A percentile compares a stretch with the other conserved stretches of the same genome.
Evolutionary conservation across 78 protist species (phyloP).

Genomic region (Dictyostelium purpureum): DNA sequence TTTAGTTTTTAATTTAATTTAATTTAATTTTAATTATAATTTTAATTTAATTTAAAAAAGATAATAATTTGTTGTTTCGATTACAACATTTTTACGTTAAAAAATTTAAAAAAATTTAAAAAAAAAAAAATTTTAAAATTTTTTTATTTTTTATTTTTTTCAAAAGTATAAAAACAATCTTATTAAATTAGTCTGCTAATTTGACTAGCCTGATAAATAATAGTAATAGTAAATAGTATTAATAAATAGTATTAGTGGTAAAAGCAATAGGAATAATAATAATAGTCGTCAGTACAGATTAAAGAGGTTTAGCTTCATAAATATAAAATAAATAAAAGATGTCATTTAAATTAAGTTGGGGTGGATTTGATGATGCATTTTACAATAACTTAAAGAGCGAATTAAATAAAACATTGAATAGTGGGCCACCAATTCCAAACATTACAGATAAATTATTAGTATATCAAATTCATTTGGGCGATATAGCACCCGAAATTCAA

Average conservation of each 20-base stretch:
- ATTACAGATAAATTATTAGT: slow-evolving; percentile 54
- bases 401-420: slow-evolving; percentile 23
- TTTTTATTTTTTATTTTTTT: not conserved
- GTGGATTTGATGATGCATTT: slow-evolving; percentile 46
- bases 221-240: no score
- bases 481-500: slow-evolving; percentile 35
- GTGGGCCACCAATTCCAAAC: slow-evolving; percentile 61
- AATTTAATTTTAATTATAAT: no score
- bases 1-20: no score
- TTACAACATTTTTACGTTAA: no score
- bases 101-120: no score
- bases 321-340: not conserved
- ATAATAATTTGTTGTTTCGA: not conserved
- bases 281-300: no score
- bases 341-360: slow-evolving; percentile 78
- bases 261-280: not conserved
- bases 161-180: not conserved
- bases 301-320: not conserved
- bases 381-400: slow-evolving; percentile 6
- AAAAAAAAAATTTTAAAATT: no score
- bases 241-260: no score
- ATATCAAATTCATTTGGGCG: slow-evolving; percentile 42
- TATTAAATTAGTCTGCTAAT: no score
- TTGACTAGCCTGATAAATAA: not conserved
- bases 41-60: not conserved